phyloP scores from a whole-genome alignment of 345 rosid species.

The Cardamine chenopodiifolia region DNA sequence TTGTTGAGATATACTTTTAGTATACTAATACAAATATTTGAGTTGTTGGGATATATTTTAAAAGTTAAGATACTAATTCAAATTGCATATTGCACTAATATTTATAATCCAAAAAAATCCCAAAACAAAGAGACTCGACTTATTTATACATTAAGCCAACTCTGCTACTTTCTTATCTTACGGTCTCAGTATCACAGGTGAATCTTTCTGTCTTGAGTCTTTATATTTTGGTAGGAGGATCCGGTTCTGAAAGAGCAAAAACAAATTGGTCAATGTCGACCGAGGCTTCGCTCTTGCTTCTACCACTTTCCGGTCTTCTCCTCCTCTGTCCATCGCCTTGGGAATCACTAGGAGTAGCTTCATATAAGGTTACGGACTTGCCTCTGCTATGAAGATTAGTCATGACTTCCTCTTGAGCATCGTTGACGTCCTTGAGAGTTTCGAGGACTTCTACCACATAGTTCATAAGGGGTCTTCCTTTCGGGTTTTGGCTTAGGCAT shows the following conservation, averaged over 20 bases:
- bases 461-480: constrained; percentile 54
- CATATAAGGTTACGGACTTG: constrained; percentile 54
- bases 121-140: constrained; percentile 38
- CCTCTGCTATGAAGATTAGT: constrained; percentile 46
- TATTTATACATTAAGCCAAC: constrained; percentile 36
- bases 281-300: constrained; percentile 51
- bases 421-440: constrained; percentile 49
- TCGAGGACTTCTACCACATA: constrained; percentile 82
- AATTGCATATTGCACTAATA: constrained; percentile 29
- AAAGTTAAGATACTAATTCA: too few species aligned
- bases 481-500: constrained; percentile 95
- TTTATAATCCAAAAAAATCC: constrained; percentile 16
- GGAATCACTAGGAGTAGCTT: constrained; percentile 42
- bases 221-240: constrained; percentile 35
- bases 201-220: constrained; percentile 26
- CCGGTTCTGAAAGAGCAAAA: constrained; percentile 32
- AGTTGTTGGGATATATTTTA: too few species aligned
- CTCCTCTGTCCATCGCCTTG: constrained; percentile 39
- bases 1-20: too few species aligned
- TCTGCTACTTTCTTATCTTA: constrained; percentile 38
- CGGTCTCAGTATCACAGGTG: constrained; percentile 15
- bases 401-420: constrained; percentile 47
- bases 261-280: constrained; percentile 14
- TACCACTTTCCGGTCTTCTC: constrained; percentile 48
- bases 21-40: too few species aligned